Base-by-base conservation (phyloP, 2,329 filamentous ascomycete genomes). In the Sporothrix schenckii region DNA sequence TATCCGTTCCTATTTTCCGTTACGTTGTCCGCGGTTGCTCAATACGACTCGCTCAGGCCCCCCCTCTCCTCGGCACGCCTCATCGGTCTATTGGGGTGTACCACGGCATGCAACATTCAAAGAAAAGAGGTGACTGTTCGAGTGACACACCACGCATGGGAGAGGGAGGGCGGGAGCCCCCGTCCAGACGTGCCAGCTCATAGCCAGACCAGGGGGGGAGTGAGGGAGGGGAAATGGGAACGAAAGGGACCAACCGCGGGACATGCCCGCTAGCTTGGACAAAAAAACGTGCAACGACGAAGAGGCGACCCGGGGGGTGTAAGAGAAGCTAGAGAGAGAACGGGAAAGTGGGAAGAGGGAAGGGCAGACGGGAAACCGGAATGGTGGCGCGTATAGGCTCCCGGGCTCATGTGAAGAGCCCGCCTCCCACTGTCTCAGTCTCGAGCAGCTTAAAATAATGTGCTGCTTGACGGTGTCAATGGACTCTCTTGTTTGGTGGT, bases 401-500 rank as follows among this genome's bases (percentile, higher is more conserved):
- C 5, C 10, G 21, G 14, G 27, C 44, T 49, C 16, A 21, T 13
- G 13, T 27, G 21, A 49, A 30, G 34, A 19, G 14, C 34, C n/a
- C 14, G 9, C n/a, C 11, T 58, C 41, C 3, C 34, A 21, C 14
- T 50, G 44, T 21, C 68, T 53, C n/a, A 14, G 44, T 14, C 47
- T 13, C 52, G 47, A 14, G 47, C 27, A 50, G 66, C 50, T 21
- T 34, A 27, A 16, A 54, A 52, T 60, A 34, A 53, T 67, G 66
- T 69, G 70, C 27, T 69, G 52, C 52, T 52, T 71, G 66, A 30
- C 44, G 44, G 34, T 71, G 66, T 50, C 52, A 49, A 41, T 63
- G 56, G 52, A 63, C 21, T n/a, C 14, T 39, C 14, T 10, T 7
- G 41, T 61, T 14, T 41, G 3, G 41, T 63, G 44, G 39, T 50